Conservation (phyloP, 2,329 filamentous ascomycete species). For the Cercospora sp. region DNA sequence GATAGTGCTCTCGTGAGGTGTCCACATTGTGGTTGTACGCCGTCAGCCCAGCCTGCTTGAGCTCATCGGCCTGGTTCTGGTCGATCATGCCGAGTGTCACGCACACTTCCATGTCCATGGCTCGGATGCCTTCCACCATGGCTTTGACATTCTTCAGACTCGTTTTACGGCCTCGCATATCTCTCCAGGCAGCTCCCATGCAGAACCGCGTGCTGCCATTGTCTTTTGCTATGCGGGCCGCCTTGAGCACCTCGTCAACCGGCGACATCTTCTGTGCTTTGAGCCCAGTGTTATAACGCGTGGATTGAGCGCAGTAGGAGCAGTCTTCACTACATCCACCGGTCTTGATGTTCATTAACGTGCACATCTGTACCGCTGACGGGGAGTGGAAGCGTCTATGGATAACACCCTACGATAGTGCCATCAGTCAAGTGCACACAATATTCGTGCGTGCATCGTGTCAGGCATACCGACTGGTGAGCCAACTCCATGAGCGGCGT, state of each 20-base stretch:
- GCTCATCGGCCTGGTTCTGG: slow-evolving; percentile 69
- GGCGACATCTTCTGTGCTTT: slow-evolving; percentile 76
- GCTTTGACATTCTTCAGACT: slow-evolving; percentile 78
- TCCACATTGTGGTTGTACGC: slow-evolving; percentile 96
- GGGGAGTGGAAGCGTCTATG: slow-evolving; percentile 86
- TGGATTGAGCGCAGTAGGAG: slow-evolving; percentile 88
- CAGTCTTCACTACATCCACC: slow-evolving; percentile 91
- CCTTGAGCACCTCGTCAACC: slow-evolving; percentile 77
- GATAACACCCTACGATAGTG: slow-evolving; percentile 62
- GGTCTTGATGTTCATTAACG: slow-evolving; percentile 95
- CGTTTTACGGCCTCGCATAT: slow-evolving; percentile 88
- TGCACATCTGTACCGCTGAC: slow-evolving; percentile 84
- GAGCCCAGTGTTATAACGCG: slow-evolving; percentile 74
- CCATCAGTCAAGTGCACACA: not conserved
- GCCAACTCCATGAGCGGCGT: slow-evolving; percentile 74
- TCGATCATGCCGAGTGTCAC: slow-evolving; percentile 96
- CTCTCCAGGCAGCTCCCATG: slow-evolving; percentile 92
- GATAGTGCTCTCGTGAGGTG: slow-evolving; percentile 86
- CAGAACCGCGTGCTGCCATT: slow-evolving; percentile 91
- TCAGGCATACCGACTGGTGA: slow-evolving; percentile 35
- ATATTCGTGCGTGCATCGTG: not conserved
- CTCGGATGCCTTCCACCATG: slow-evolving; percentile 81
- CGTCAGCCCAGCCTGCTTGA: slow-evolving; percentile 80
- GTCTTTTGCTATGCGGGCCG: slow-evolving; percentile 73
- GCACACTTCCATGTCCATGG: slow-evolving; percentile 84